Conservation (phyloP, 169 alveolate species). For the Plasmodium knowlesi region DNA sequence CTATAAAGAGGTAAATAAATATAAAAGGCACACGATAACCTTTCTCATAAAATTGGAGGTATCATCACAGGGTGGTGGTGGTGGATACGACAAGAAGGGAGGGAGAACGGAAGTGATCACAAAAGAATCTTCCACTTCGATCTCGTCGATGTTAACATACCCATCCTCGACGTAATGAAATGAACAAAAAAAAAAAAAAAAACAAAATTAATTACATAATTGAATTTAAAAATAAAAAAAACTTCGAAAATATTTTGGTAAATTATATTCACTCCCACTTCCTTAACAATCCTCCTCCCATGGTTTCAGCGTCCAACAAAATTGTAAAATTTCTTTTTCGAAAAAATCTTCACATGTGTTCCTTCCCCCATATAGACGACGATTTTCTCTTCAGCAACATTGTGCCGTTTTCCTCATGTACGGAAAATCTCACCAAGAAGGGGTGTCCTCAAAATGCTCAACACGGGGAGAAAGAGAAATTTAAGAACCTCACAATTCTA, state of each 20-base stretch:
- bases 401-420: neutral
- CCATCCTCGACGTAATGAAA: slow-evolving; percentile 56
- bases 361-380: slow-evolving; percentile 34
- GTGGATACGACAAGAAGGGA: neutral
- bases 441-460: neutral
- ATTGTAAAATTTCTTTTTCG: slow-evolving; percentile 27
- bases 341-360: slow-evolving; percentile 24
- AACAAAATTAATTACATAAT: slow-evolving; percentile 22
- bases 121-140: slow-evolving; percentile 43
- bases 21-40: slow-evolving; percentile 38
- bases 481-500: slow-evolving; percentile 9
- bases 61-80: neutral
- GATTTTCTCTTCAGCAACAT: slow-evolving; percentile 29
- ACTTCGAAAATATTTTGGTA: slow-evolving; percentile 57
- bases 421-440: neutral
- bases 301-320: neutral
- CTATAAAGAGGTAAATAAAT: slow-evolving; percentile 35
- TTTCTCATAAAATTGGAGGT: slow-evolving; percentile 51
- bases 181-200: slow-evolving; percentile 19
- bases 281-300: neutral
- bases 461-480: slow-evolving; percentile 6
- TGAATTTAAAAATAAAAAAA: slow-evolving; percentile 35
- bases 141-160: slow-evolving; percentile 57
- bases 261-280: slow-evolving; percentile 48
- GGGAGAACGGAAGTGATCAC: neutral